Evolutionary conservation across 2,329 filamentous ascomycete genomes (phyloP).

Genomic region (Pezicula carpinea): DNA sequence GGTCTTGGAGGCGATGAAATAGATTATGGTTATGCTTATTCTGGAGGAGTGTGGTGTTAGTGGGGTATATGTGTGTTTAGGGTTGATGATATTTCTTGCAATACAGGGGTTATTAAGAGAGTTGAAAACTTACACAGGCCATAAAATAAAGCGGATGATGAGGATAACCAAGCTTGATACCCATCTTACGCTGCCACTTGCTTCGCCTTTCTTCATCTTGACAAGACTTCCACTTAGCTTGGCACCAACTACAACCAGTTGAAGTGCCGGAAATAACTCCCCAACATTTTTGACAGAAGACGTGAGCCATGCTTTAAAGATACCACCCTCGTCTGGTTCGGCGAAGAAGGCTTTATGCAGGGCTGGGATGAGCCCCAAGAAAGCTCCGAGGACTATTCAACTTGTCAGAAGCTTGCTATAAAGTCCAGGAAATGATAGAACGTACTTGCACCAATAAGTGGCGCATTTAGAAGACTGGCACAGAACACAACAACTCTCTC

Average conservation of each 20-base stretch:
- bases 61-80: too few species aligned
- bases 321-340: conserved; percentile 50
- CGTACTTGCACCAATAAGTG: conserved; percentile 48
- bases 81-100: too few species aligned
- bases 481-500: conserved; percentile 28
- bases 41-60: conserved; percentile 1
- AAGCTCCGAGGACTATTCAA: conserved; percentile 39
- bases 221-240: conserved; percentile 52
- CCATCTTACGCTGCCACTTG: conserved; percentile 41
- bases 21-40: conserved; percentile 50
- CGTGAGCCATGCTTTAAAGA: conserved; percentile 63
- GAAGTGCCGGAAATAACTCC: conserved; percentile 57
- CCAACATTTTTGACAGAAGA: conserved; percentile 56
- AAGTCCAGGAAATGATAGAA: too few species aligned
- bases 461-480: conserved; percentile 51
- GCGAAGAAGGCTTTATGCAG: conserved; percentile 59
- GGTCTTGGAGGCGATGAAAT: conserved; percentile 49
- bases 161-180: conserved; percentile 42
- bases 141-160: conserved; percentile 54
- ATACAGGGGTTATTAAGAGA: not conserved
- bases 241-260: conserved; percentile 60
- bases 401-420: not conserved
- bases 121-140: conserved; percentile 42
- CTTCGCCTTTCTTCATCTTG: conserved; percentile 40
- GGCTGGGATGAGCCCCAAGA: conserved; percentile 53